phyloP scores from a whole-genome alignment of 768 basidiomycete species.

The Sporobolomyces phaffii region DNA sequence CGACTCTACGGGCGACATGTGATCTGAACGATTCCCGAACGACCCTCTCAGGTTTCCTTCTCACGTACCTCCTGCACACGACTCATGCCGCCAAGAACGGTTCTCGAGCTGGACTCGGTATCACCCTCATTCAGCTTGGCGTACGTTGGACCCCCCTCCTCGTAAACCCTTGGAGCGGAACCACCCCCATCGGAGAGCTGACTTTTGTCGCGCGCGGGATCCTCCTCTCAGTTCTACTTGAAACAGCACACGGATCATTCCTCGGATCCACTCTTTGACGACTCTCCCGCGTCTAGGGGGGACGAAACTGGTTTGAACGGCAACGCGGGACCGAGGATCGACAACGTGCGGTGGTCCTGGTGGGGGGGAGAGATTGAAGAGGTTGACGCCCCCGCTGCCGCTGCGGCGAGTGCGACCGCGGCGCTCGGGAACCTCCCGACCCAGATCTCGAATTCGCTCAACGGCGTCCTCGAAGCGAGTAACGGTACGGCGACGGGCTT shows the following conservation, averaged over 20 bases:
- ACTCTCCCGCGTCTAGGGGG: neutral
- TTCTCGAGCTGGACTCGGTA: slow-evolving; percentile 86
- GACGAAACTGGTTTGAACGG: slow-evolving; percentile 36
- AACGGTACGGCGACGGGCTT: slow-evolving; percentile 23
- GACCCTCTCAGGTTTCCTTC: slow-evolving; percentile 52
- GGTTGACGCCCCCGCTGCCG: neutral
- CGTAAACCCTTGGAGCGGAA: too few species aligned
- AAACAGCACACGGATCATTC: slow-evolving; percentile 31
- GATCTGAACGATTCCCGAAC: too few species aligned
- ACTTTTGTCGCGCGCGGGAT: too few species aligned
- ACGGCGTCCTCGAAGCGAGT: slow-evolving; percentile 17
- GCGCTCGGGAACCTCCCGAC: slow-evolving; percentile 24
- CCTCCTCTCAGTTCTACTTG: slow-evolving; percentile 40
- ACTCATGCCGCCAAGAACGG: slow-evolving; percentile 91
- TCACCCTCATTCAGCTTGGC: slow-evolving; percentile 90
- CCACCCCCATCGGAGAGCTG: too few species aligned
- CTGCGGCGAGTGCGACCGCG: slow-evolving; percentile 7
- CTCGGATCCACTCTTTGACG: neutral
- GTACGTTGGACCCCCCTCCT: slow-evolving; percentile 5
- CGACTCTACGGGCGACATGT: too few species aligned
- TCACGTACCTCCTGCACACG: slow-evolving; percentile 83
- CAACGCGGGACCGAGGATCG: neutral
- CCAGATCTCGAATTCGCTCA: slow-evolving; percentile 7
- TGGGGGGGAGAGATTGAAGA: slow-evolving; percentile 21
- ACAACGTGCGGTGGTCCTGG: slow-evolving; percentile 20